A percentile compares a stretch with the other conserved stretches of the same genome.
phyloP scores from a whole-genome alignment of 331 rosid genomes.

The Acacia pycnantha region DNA sequence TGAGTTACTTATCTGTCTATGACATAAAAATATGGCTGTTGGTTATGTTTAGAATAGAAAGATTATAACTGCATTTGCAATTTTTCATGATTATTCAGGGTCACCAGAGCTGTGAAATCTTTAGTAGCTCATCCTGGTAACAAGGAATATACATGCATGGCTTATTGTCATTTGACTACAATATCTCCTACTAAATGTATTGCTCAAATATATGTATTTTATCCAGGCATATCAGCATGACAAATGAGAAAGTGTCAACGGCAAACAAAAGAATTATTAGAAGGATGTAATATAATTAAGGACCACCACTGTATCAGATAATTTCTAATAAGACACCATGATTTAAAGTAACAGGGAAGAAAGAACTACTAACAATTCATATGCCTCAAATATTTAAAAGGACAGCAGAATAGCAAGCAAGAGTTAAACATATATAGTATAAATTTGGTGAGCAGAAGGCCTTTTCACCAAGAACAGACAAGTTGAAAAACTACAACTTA shows the following conservation, averaged over 20 bases:
- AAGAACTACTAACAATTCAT: constrained; percentile 3
- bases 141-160: neutral
- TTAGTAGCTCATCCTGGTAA: neutral
- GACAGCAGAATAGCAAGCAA: neutral
- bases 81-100: neutral
- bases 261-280: neutral
- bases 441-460: too few relatives aligned
- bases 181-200: neutral
- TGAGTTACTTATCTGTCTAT: neutral
- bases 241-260: neutral
- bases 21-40: neutral
- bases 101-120: neutral
- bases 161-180: neutral
- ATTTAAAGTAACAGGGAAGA: constrained; percentile 3
- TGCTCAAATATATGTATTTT: constrained; percentile 8
- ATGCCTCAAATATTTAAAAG: constrained; percentile 20
- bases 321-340: too few relatives aligned
- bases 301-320: neutral
- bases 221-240: neutral
- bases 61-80: neutral
- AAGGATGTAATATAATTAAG: neutral
- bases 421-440: neutral
- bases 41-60: neutral
- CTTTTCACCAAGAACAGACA: too few relatives aligned
- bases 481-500: too few relatives aligned